phyloP scores from a whole-genome alignment of 352 stramenopile genomes.

The Phytophthora lateralis region DNA sequence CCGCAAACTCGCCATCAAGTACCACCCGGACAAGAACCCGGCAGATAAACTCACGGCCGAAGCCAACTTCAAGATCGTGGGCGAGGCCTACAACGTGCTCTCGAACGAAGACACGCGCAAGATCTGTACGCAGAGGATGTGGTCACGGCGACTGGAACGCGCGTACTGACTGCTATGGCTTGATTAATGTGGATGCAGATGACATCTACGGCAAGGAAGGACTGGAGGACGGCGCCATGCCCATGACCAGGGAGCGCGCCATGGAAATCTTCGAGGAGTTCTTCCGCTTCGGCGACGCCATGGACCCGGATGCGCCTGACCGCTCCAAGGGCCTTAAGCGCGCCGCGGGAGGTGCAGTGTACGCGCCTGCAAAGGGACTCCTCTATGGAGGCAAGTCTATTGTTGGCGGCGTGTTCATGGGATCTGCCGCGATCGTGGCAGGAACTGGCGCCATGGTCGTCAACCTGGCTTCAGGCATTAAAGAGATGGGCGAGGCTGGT shows the following conservation, averaged over 20 bases:
- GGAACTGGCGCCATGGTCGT: conserved; percentile 82
- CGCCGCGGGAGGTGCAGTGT: conserved; percentile 77
- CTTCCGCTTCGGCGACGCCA: conserved; percentile 83
- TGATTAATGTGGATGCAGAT: conserved; percentile 49
- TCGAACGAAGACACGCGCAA: conserved; percentile 90
- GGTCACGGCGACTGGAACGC: neutral
- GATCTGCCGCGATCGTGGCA: conserved; percentile 76
- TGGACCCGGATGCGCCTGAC: conserved; percentile 83
- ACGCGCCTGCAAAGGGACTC: conserved; percentile 81
- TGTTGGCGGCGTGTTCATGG: conserved; percentile 84
- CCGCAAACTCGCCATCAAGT: conserved; percentile 92
- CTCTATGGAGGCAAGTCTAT: conserved; percentile 87
- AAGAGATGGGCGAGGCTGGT: conserved; percentile 87
- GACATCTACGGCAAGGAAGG: conserved; percentile 94
- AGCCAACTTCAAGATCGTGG: conserved; percentile 95
- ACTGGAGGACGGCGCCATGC: conserved; percentile 81
- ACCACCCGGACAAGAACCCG: conserved; percentile 94
- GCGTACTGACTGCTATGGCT: conserved; percentile 6
- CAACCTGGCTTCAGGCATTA: conserved; percentile 82
- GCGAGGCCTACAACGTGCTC: conserved; percentile 94
- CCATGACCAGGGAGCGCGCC: conserved; percentile 84
- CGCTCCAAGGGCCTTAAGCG: conserved; percentile 80
- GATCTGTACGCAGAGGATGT: conserved; percentile 70
- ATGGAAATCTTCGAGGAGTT: conserved; percentile 90
- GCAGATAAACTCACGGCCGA: conserved; percentile 82